A percentile compares a stretch with the other conserved stretches of the same genome.
Conservation (phyloP, 352 stramenopile genomes). For the Pythium monospermum region DNA sequence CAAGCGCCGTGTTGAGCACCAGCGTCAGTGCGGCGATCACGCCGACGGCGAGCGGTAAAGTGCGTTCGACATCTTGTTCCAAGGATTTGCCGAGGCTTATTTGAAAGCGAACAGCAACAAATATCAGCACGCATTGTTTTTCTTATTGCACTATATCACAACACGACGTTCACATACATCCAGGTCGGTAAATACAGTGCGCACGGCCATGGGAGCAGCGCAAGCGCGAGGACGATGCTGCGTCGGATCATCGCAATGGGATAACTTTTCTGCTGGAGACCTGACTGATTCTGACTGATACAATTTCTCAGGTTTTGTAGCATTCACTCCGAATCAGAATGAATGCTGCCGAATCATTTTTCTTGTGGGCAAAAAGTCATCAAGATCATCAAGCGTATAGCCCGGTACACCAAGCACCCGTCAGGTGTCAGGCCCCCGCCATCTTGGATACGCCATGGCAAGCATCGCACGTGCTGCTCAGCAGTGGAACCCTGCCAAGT, state of each 20-base stretch:
- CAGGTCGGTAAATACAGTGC: constrained; percentile 15
- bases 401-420: no score
- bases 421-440: no score
- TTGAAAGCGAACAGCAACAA: not conserved
- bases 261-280: no score
- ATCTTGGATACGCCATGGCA: no score
- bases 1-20: constrained; percentile 24
- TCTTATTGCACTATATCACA: no score
- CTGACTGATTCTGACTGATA: no score
- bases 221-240: constrained; percentile 6
- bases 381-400: no score
- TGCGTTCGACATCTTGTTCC: constrained; percentile 40
- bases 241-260: constrained; percentile 11
- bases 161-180: constrained; percentile 8
- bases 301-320: no score
- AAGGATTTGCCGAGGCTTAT: constrained; percentile 20
- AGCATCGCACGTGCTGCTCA: constrained; percentile 28
- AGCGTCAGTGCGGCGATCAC: constrained; percentile 28
- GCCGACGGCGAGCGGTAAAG: constrained; percentile 35
- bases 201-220: constrained; percentile 18
- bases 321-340: no score
- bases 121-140: not conserved
- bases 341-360: no score
- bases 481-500: constrained; percentile 52
- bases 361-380: no score